Conservation (phyloP, 768 basidiomycete species). For the Trametes meyenii region DNA sequence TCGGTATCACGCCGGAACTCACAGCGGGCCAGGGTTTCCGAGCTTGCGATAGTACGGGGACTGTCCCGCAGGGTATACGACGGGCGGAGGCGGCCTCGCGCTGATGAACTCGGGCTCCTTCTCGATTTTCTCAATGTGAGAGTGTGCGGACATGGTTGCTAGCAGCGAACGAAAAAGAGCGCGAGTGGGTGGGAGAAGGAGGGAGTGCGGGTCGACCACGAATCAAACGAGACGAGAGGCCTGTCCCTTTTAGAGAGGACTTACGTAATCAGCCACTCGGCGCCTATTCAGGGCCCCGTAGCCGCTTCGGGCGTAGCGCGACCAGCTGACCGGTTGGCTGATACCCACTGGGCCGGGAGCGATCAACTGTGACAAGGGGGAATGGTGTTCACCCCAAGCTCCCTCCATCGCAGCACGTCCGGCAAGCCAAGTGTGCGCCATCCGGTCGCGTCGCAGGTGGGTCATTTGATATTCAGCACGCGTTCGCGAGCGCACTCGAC, state of each 20-base stretch:
- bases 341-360: slow-evolving; percentile 11
- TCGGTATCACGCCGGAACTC: slow-evolving; percentile 25
- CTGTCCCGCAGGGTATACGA: slow-evolving; percentile 9
- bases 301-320: slow-evolving; percentile 13
- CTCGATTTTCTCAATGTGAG: slow-evolving; percentile 31
- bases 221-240: not conserved
- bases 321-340: slow-evolving; percentile 12
- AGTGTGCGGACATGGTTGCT: slow-evolving; percentile 25
- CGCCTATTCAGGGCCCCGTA: not conserved
- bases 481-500: slow-evolving; percentile 4
- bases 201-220: slow-evolving; percentile 4
- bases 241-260: slow-evolving; percentile 11
- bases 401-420: slow-evolving; percentile 9
- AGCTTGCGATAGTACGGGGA: slow-evolving; percentile 34
- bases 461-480: slow-evolving; percentile 13
- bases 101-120: slow-evolving; percentile 20
- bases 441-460: slow-evolving; percentile 5
- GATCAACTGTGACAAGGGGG: slow-evolving; percentile 11
- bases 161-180: slow-evolving; percentile 6
- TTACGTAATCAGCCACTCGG: slow-evolving; percentile 11
- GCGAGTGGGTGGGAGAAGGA: not conserved
- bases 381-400: not conserved
- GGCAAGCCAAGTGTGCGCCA: slow-evolving; percentile 9
- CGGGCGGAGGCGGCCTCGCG: slow-evolving; percentile 21
- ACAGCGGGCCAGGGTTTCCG: slow-evolving; percentile 67